Conservation (phyloP, 495 filamentous ascomycete genomes). For the Rhypophila decipiens region DNA sequence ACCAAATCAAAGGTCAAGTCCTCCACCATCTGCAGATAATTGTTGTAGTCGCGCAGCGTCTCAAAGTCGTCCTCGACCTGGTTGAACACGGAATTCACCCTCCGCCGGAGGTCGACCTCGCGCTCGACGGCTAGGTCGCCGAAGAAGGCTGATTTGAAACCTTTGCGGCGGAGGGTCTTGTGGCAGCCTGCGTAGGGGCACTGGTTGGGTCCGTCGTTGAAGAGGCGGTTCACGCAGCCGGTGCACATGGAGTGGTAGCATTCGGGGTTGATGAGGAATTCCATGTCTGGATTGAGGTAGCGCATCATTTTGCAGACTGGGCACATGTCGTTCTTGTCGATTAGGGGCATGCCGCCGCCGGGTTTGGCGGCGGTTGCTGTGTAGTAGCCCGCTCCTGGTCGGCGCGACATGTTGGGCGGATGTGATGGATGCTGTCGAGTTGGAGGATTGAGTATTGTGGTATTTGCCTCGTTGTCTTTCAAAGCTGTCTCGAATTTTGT, state of each 20-base stretch:
- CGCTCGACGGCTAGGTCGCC: slow-evolving; percentile 84
- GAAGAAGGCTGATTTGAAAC: slow-evolving; percentile 85
- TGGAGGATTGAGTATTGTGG: too few species aligned
- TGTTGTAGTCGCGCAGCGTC: slow-evolving; percentile 72
- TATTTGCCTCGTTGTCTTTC: too few species aligned
- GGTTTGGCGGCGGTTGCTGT: slow-evolving; percentile 3
- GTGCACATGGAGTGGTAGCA: slow-evolving; percentile 99
- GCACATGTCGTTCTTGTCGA: slow-evolving; percentile 64
- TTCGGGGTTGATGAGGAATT: slow-evolving; percentile 91
- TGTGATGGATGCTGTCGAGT: too few species aligned
- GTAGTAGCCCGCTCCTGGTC: not conserved
- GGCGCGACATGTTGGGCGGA: slow-evolving; percentile 25
- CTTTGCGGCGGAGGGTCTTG: slow-evolving; percentile 73
- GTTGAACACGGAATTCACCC: slow-evolving; percentile 81
- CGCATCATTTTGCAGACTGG: slow-evolving; percentile 93
- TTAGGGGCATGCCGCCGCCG: slow-evolving; percentile 9
- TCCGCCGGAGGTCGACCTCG: slow-evolving; percentile 84
- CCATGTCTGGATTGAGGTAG: slow-evolving; percentile 89
- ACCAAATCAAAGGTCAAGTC: slow-evolving; percentile 84
- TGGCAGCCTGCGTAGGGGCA: slow-evolving; percentile 86
- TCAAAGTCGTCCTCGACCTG: slow-evolving; percentile 85
- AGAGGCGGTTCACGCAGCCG: slow-evolving; percentile 89
- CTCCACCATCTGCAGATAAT: slow-evolving; percentile 93
- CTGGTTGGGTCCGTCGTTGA: slow-evolving; percentile 79
- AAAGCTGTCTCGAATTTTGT: too few species aligned